Base-by-base conservation (phyloP, 1,284 basidiomycete genomes). In the Tausonia pullulans region DNA sequence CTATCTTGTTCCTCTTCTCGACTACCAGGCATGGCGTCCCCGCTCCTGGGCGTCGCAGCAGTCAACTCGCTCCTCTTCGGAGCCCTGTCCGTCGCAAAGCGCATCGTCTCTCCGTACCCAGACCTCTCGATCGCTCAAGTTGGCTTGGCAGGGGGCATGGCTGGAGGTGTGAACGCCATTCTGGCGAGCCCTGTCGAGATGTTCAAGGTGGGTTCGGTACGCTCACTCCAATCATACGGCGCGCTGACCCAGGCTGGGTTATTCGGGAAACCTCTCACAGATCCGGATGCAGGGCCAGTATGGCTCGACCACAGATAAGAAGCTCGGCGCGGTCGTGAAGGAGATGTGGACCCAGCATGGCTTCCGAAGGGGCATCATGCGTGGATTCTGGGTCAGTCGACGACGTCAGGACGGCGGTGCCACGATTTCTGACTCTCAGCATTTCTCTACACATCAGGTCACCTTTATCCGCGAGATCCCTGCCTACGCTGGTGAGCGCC, bases 41-140 rank as follows among this genome's bases (percentile, higher is more conserved):
- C 95, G 0, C 79, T 98, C 8, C 67, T 96, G 55, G 95, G 95
- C n/a, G 88, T 98, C 44, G 90, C 94, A 1, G 93, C 90, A 5
- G 94, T 98, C 71, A 98, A 98, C 77, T 95, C 91, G 10, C 81
- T 98, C 16, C 83, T 98, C 6, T 98, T 98, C 76, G 89, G 90
- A 0, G 85, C 92, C 0, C 97, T 96, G 71, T 87, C 84, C 13
- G 78, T 82, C 4, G 87, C 91, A 2, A 86, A 88, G 70, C 84
- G 90, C 8, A 74, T 93, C 58, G 82, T 98, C 56, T 92, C 90
- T 0, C 93, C 94, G 0, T 96, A 86, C 72, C 88, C 88, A 10
- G 81, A 90, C 60, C 79, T 95, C 4, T 84, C 86, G 0, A 79
- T 95, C 58, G 80, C 81, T 14, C 84, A 98, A 75, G 88, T 84